These are phyloP conservation scores for Botrytis squamosa DNA, from an alignment of 2,329 filamentous ascomycete genomes.

Conservation along the genomic window DNA sequence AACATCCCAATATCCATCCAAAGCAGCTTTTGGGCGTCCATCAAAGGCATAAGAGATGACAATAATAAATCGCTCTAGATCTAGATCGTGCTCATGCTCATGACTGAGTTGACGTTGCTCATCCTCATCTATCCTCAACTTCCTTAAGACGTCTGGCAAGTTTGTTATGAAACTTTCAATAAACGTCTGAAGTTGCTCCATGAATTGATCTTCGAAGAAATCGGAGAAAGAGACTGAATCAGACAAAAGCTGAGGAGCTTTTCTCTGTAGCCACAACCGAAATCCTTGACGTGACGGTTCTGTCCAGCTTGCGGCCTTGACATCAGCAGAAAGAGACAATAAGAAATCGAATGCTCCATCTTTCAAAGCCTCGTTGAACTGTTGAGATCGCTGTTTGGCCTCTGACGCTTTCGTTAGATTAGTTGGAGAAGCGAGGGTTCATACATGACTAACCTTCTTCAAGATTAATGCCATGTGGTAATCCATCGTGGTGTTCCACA, in stretches of 20 bases:
- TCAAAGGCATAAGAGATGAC: conserved; percentile 92
- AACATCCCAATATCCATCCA: conserved; percentile 82
- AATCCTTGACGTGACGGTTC: conserved; percentile 83
- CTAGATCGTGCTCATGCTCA: conserved; percentile 64
- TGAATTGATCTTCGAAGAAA: conserved; percentile 70
- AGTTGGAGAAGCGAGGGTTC: background rate
- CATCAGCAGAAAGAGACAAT: conserved; percentile 77
- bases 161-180: conserved; percentile 93
- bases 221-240: conserved; percentile 69
- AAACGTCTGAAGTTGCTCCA: conserved; percentile 82
- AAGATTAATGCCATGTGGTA: conserved; percentile 62
- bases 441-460: conserved; percentile 47
- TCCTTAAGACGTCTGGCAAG: conserved; percentile 86
- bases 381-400: conserved; percentile 66
- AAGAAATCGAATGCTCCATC: conserved; percentile 93
- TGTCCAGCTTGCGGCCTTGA: conserved; percentile 79
- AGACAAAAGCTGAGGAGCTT: conserved; percentile 66
- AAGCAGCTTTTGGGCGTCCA: conserved; percentile 76
- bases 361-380: conserved; percentile 74
- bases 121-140: conserved; percentile 84
- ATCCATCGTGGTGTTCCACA: conserved; percentile 64
- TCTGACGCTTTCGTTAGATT: conserved; percentile 46
- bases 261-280: conserved; percentile 77
- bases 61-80: conserved; percentile 86
- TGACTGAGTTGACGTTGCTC: conserved; percentile 72